These are phyloP conservation scores for Atkinsonella hypoxylon DNA, from an alignment of 2,329 filamentous ascomycete genomes.

Conservation along the genomic window DNA sequence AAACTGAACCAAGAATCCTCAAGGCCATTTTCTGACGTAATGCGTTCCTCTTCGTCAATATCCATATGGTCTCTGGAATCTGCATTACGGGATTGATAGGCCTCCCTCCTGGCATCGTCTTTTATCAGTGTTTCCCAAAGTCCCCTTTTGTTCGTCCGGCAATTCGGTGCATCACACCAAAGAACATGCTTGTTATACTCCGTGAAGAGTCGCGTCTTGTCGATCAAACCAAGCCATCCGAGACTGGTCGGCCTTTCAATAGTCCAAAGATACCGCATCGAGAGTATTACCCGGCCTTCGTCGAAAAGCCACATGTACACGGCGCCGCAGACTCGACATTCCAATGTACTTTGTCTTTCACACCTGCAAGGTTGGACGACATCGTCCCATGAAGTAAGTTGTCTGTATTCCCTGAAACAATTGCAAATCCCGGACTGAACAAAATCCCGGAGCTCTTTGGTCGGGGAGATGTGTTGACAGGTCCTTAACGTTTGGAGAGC, in stretches of 20 bases:
- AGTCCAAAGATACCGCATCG: not conserved
- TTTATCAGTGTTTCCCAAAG: slow-evolving; percentile 3
- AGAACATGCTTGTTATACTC: not conserved
- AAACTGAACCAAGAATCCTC: not conserved
- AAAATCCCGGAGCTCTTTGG: not conserved
- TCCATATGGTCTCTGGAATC: not conserved
- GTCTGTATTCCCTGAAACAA: not conserved
- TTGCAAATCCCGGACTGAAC: not conserved
- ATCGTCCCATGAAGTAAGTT: not conserved
- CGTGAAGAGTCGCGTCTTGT: not conserved
- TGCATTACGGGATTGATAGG: not conserved
- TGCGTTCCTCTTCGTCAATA: not conserved
- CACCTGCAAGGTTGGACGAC: not conserved
- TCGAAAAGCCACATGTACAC: not conserved
- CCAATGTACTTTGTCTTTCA: not conserved
- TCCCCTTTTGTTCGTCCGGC: not conserved
- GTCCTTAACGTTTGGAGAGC: not conserved
- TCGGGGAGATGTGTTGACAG: not conserved
- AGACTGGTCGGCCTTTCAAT: not conserved
- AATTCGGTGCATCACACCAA: not conserved
- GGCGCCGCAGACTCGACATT: slow-evolving; percentile 3
- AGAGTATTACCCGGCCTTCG: not conserved
- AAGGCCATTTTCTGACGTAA: not conserved
- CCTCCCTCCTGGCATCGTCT: not conserved
- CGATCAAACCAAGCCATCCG: not conserved